Conservation (phyloP, 345 rosid genomes). For the Angophora floribunda region DNA sequence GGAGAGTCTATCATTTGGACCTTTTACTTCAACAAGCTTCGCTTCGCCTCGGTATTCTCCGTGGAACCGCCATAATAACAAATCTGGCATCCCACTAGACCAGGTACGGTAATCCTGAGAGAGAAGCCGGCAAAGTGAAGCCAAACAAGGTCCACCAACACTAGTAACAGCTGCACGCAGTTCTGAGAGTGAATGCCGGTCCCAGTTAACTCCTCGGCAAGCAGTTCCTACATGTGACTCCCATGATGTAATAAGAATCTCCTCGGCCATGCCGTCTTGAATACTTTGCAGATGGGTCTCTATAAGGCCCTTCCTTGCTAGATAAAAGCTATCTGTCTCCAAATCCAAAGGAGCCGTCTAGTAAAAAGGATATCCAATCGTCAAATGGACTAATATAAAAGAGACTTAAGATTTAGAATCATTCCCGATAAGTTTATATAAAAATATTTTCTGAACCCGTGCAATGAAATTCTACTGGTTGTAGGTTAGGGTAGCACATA, state of each 20-base stretch:
- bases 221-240: conserved; percentile 59
- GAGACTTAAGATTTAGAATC: neutral
- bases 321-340: conserved; percentile 60
- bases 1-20: conserved; percentile 73
- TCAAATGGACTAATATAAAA: neutral
- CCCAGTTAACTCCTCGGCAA: conserved; percentile 84
- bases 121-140: conserved; percentile 57
- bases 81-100: conserved; percentile 98
- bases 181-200: conserved; percentile 50
- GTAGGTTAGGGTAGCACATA: neutral
- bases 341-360: conserved; percentile 90
- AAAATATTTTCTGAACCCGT: neutral
- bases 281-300: conserved; percentile 55
- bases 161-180: conserved; percentile 84
- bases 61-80: conserved; percentile 79
- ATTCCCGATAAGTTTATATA: neutral
- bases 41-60: conserved; percentile 81
- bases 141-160: conserved; percentile 64
- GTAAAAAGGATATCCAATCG: neutral
- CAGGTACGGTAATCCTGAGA: conserved; percentile 82
- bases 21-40: conserved; percentile 92
- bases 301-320: conserved; percentile 35
- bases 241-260: conserved; percentile 70
- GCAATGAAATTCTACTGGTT: neutral
- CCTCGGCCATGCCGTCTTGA: conserved; percentile 71